Base-by-base conservation (phyloP, 2,329 filamentous ascomycete genomes). In the Alternaria panax region DNA sequence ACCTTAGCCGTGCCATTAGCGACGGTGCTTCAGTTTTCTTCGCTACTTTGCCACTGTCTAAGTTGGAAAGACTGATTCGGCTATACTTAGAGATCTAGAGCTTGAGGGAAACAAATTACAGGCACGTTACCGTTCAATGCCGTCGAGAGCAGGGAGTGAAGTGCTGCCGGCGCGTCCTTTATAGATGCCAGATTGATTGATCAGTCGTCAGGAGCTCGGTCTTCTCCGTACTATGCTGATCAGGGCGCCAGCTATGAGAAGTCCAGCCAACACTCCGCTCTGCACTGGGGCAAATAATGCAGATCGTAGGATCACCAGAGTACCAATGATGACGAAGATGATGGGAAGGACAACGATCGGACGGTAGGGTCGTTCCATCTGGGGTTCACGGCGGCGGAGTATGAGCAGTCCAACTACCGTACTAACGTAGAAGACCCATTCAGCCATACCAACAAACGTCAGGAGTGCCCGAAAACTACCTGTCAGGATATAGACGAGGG, bases 361-460 rank as follows among this genome's bases (percentile, higher is more conserved):
- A 70, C 83, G 84, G 66, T 88, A 89, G 0, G 87, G 87, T 11
- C 87, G 75, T 0, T 78, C 65, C 3, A 89, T 77, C 0, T 76
- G 71, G 0, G 87, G 87, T 69, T 89, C 86, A 1, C 84, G 81
- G 55, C 81, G 82, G 12, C 87, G 82, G 42, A 89, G 74, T 16
- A 88, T 75, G 9, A 88, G 78, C 1, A 86, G 83, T 0, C 87
- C 87, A 0, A 88, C 66, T 0, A 88, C 86, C 0, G 87, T 86
- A 28, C 88, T 79, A 67, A 89, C 87, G 76, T 89, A 89, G 74
- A 89, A 89, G 0, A 87, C 83, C 70, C 86, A 89, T 59, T 69
- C 71, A 8, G 74, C 74, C 74, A 78, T 76, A 16, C 74, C 74
- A 25, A 75, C 73, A 48, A 78, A 87, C 0, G 86, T 88, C 11